Conservation (phyloP, 306 rosid species). For the Lagenaria siceraria region DNA sequence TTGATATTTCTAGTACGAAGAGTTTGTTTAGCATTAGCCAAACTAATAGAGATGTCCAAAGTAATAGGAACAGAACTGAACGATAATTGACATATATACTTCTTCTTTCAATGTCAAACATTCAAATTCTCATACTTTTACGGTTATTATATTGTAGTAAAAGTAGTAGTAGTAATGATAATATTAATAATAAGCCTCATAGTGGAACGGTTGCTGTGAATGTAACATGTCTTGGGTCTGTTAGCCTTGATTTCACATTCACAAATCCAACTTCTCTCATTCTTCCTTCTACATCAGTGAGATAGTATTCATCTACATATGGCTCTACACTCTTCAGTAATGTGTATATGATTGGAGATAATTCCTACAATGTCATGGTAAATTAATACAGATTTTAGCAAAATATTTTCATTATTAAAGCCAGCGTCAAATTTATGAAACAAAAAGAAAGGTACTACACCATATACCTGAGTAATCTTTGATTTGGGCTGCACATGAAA, state of each 20-base stretch:
- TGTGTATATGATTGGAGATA: slow-evolving; percentile 45
- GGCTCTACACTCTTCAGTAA: slow-evolving; percentile 58
- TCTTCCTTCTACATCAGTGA: slow-evolving; percentile 38
- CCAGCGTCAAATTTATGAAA: no score
- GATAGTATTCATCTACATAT: slow-evolving; percentile 44
- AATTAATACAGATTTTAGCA: background rate
- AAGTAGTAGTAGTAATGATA: no score
- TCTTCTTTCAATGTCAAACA: no score
- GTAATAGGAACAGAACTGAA: no score
- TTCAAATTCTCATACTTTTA: no score
- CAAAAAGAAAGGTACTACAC: no score
- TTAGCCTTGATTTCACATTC: slow-evolving; percentile 32
- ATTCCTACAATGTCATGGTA: slow-evolving; percentile 19
- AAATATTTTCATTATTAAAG: background rate
- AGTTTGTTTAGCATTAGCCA: no score
- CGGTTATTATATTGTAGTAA: no score
- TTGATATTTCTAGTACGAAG: no score
- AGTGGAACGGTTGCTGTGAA: slow-evolving; percentile 40
- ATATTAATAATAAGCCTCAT: background rate
- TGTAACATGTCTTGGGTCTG: slow-evolving; percentile 46
- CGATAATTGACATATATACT: no score
- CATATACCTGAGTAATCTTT: slow-evolving; percentile 38
- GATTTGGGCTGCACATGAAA: slow-evolving; percentile 49
- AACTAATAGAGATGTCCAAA: no score
- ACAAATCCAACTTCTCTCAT: slow-evolving; percentile 39